Conservation (phyloP, 2,329 filamentous ascomycete genomes). For the Arthrinium puccinioides region DNA sequence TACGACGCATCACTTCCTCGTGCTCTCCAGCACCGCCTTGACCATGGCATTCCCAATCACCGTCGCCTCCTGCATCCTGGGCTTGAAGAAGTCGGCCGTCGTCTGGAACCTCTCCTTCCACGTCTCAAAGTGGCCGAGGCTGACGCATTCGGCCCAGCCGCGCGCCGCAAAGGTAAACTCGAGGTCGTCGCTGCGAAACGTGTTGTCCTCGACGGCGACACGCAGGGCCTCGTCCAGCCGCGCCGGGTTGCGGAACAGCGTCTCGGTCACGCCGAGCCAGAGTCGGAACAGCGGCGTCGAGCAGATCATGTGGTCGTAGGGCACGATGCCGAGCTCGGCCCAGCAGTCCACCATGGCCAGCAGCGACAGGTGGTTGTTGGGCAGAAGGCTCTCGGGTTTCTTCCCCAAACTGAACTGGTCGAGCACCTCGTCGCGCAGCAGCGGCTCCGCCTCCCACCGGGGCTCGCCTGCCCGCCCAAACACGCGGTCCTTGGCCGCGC, state of each 20-base stretch:
- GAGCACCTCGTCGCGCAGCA: constrained; percentile 77
- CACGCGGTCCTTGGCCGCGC: constrained; percentile 57
- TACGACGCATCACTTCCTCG: constrained; percentile 38
- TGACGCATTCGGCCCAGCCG: constrained; percentile 92
- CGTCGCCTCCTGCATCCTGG: constrained; percentile 79
- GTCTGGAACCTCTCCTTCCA: constrained; percentile 87
- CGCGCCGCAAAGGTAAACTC: constrained; percentile 97
- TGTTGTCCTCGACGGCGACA: constrained; percentile 82
- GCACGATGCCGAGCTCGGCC: constrained; percentile 87
- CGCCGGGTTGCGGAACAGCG: constrained; percentile 77
- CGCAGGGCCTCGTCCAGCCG: constrained; percentile 79
- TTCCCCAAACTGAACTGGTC: constrained; percentile 82
- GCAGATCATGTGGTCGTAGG: constrained; percentile 99
- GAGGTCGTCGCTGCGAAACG: constrained; percentile 89
- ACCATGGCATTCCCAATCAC: constrained; percentile 95
- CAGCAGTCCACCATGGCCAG: constrained; percentile 98
- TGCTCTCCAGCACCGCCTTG: constrained; percentile 83
- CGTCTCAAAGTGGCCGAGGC: constrained; percentile 83
- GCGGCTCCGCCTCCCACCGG: constrained; percentile 53
- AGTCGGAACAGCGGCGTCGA: constrained; percentile 95
- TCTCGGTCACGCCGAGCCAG: constrained; percentile 95
- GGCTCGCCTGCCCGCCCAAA: constrained; percentile 62
- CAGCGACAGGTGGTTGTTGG: constrained; percentile 89
- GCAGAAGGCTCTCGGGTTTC: constrained; percentile 53
- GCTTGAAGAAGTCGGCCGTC: constrained; percentile 87